A percentile compares a stretch with the other conserved stretches of the same genome.
Conservation (phyloP, 2,329 filamentous ascomycete species). For the Talaromyces amestolkiae region DNA sequence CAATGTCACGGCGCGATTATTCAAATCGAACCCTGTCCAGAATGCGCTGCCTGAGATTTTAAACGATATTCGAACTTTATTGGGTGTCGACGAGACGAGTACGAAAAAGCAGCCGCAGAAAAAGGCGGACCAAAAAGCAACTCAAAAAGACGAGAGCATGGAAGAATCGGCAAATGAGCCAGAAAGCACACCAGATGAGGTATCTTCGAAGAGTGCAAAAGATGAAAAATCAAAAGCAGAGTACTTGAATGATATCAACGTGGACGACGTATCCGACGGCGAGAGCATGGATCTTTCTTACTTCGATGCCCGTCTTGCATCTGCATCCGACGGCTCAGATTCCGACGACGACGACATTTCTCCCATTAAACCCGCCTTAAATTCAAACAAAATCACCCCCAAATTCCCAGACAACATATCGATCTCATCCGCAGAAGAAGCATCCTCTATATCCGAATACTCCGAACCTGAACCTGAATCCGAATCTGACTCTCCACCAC, state of each 20-base stretch:
- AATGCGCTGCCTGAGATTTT: constrained; percentile 52
- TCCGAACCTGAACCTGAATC: constrained; percentile 16
- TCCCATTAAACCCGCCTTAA: background rate
- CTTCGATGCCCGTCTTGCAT: constrained; percentile 37
- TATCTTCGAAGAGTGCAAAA: background rate
- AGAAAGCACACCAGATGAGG: background rate
- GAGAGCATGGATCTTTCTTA: constrained; percentile 22
- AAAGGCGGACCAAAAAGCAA: background rate
- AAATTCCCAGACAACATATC: constrained; percentile 27
- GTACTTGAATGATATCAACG: constrained; percentile 23
- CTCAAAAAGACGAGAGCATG: background rate
- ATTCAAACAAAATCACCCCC: background rate
- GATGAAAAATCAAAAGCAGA: constrained; percentile 26
- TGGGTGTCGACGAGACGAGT: constrained; percentile 34
- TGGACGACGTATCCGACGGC: constrained; percentile 15
- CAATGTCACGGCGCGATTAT: constrained; percentile 60
- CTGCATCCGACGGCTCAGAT: constrained; percentile 27
- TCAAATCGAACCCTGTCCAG: constrained; percentile 59
- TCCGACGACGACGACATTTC: constrained; percentile 24
- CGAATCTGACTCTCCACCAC: constrained; percentile 24
- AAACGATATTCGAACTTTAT: constrained; percentile 38
- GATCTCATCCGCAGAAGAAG: constrained; percentile 27
- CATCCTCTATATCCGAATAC: constrained; percentile 29
- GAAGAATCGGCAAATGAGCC: constrained; percentile 20
- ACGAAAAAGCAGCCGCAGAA: constrained; percentile 19